Evolutionary conservation across 2,329 filamentous ascomycete genomes (phyloP).

Genomic region (Penicillium sp.): DNA sequence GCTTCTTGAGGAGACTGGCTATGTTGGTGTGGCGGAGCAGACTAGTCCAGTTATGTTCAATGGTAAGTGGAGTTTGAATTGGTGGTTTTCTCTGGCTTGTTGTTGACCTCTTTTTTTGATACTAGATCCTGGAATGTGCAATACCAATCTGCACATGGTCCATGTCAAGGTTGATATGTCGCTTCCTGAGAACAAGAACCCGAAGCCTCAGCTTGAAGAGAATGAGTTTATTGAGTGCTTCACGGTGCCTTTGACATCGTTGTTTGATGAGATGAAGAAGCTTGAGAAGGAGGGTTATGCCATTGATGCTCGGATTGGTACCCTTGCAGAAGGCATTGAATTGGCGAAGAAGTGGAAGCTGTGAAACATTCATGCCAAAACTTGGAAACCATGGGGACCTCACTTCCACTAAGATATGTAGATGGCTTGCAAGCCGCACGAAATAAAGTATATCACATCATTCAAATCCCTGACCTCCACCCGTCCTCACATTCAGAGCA

Average conservation of each 20-base stretch:
- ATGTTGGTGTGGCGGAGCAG: conserved; percentile 52
- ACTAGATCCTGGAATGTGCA: conserved; percentile 51
- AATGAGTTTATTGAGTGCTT: conserved; percentile 84
- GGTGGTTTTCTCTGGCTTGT: too few species aligned
- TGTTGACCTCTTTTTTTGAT: not conserved
- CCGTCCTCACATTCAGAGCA: conserved; percentile 30
- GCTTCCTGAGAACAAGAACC: conserved; percentile 68
- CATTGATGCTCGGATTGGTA: conserved; percentile 77
- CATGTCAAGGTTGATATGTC: conserved; percentile 73
- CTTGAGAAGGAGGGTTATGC: conserved; percentile 72
- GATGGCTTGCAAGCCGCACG: too few species aligned
- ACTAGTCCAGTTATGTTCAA: conserved; percentile 49
- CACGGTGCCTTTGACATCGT: conserved; percentile 61
- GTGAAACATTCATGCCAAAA: not conserved
- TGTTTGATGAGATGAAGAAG: conserved; percentile 67
- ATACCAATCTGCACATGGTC: conserved; percentile 57
- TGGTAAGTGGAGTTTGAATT: conserved; percentile 28
- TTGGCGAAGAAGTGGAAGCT: conserved; percentile 58
- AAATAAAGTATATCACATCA: too few species aligned
- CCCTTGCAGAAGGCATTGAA: conserved; percentile 76
- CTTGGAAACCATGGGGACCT: too few species aligned
- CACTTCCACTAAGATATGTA: too few species aligned
- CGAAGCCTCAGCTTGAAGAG: conserved; percentile 71
- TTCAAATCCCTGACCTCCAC: not conserved
- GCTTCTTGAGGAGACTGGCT: conserved; percentile 64